These are phyloP conservation scores for Alternaria sp. DNA, from an alignment of 2,329 filamentous ascomycete species.

Conservation along the genomic window DNA sequence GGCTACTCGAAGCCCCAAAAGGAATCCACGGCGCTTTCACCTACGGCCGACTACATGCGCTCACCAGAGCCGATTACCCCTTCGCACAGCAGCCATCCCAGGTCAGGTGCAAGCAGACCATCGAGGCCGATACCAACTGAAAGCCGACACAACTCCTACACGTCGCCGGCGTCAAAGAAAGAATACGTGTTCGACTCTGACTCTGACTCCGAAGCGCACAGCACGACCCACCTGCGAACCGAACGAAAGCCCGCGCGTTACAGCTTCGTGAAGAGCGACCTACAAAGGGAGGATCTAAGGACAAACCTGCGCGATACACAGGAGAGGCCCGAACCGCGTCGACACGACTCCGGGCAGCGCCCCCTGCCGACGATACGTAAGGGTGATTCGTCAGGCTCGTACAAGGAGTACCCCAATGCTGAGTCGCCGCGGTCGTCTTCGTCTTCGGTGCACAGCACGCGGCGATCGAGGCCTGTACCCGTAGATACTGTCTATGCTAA, in stretches of 20 bases:
- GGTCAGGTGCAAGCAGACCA: conserved; percentile 34
- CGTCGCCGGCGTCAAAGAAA: conserved; percentile 23
- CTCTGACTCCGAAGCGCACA: conserved; percentile 39
- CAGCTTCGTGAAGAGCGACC: conserved; percentile 48
- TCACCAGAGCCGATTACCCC: conserved; percentile 58
- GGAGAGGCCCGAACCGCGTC: conserved; percentile 22
- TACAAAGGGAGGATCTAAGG: conserved; percentile 44
- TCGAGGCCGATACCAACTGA: conserved; percentile 35
- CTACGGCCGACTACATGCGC: conserved; percentile 53
- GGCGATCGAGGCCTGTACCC: conserved; percentile 24
- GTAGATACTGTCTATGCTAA: conserved; percentile 25
- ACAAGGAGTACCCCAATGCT: conserved; percentile 31
- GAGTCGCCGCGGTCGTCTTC: conserved; percentile 43
- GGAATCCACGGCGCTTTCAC: conserved; percentile 40
- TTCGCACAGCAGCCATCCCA: conserved; percentile 36
- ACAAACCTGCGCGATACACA: conserved; percentile 32
- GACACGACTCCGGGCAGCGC: conserved; percentile 23
- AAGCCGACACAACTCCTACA: conserved; percentile 31
- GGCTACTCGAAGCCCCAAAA: conserved; percentile 50
- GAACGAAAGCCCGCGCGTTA: conserved; percentile 46
- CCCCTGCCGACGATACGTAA: conserved; percentile 19
- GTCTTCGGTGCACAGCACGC: conserved; percentile 34
- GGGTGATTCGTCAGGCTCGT: conserved; percentile 32
- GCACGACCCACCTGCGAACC: conserved; percentile 34
- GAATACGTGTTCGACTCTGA: conserved; percentile 44